Base-by-base conservation (phyloP, 768 basidiomycete genomes). In the Stropharia rugosoannulata region DNA sequence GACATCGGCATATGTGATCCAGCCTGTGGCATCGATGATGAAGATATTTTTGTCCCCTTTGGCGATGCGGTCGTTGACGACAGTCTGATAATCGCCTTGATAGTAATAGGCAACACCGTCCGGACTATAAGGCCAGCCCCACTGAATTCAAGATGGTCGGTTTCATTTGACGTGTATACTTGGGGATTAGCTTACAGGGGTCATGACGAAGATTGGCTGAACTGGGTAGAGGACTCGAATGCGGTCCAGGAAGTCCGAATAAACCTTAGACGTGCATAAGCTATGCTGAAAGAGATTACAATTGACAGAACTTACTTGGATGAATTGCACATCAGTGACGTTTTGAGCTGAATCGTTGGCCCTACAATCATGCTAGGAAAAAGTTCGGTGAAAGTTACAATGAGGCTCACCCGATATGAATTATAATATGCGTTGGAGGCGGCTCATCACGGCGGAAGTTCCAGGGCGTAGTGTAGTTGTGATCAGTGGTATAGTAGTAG, bases 381-480 rank as follows among this genome's bases (percentile, higher is more conserved):
- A 9, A 49, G 6, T 5, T 37, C 9, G 5, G 10, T 16, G 12
- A 18, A 47, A 13, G 36, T 19, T 11, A 40, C 16, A 59, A 72
- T 19, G 57, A 18, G 18, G 13, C 44, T 9, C 18, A 79, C 76
- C 82, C 80, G 48, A 84, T 80, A 60, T 83, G 80, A 16, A 83
- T 77, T 3, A 84, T 74, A 51, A 83, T 61, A 57, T 83, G 80
- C 5, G 81, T 81, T 5, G 81, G 66, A 0, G 68, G 55, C 9
- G 80, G 80, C 4, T 64, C 59, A 55, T 85, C 81, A 2, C 74
- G 68, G 1, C 63, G 57, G 62, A 85, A 84, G 59, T 83, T 62
- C 81, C 82, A 84, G 1, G 79, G 77, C 1, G 83, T 84, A 7
- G 81, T 84, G 66, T 71, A 83, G 64, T 84, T 84, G 67, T 84